These are phyloP conservation scores for Aspergillus taichungensis DNA, from an alignment of 495 filamentous ascomycete species.

Conservation along the genomic window DNA sequence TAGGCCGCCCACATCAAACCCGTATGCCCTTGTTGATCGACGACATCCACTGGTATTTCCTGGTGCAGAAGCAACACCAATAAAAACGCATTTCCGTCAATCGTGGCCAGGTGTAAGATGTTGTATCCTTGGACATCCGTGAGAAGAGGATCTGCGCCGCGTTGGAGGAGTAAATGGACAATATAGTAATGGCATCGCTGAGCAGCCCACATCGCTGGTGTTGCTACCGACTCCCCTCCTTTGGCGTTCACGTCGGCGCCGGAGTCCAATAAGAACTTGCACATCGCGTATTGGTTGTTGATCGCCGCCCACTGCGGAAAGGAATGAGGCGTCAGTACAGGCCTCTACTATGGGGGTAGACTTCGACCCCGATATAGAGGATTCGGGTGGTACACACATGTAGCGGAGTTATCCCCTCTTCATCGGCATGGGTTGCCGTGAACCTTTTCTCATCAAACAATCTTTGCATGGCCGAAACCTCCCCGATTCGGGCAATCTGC, in stretches of 20 bases:
- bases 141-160: slow-evolving; percentile 83
- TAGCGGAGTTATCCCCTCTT: slow-evolving; percentile 86
- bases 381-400: slow-evolving; percentile 56
- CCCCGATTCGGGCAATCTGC: slow-evolving; percentile 85
- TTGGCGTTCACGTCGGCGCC: slow-evolving; percentile 91
- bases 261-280: slow-evolving; percentile 82
- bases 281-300: slow-evolving; percentile 94
- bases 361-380: no score
- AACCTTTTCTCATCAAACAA: slow-evolving; percentile 75
- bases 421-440: slow-evolving; percentile 72
- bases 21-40: slow-evolving; percentile 83
- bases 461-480: slow-evolving; percentile 78
- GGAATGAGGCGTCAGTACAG: slow-evolving; percentile 2
- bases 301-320: slow-evolving; percentile 88
- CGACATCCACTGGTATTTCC: slow-evolving; percentile 83
- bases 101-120: slow-evolving; percentile 89
- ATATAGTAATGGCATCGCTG: slow-evolving; percentile 88
- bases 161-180: slow-evolving; percentile 69
- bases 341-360: no score
- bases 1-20: slow-evolving; percentile 98
- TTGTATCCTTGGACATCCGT: slow-evolving; percentile 94
- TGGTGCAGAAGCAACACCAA: slow-evolving; percentile 84
- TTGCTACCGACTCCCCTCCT: slow-evolving; percentile 87
- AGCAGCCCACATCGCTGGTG: slow-evolving; percentile 93
- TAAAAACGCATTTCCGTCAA: slow-evolving; percentile 92